phyloP scores from a whole-genome alignment of 306 rosid genomes.

The Lagenaria siceraria region DNA sequence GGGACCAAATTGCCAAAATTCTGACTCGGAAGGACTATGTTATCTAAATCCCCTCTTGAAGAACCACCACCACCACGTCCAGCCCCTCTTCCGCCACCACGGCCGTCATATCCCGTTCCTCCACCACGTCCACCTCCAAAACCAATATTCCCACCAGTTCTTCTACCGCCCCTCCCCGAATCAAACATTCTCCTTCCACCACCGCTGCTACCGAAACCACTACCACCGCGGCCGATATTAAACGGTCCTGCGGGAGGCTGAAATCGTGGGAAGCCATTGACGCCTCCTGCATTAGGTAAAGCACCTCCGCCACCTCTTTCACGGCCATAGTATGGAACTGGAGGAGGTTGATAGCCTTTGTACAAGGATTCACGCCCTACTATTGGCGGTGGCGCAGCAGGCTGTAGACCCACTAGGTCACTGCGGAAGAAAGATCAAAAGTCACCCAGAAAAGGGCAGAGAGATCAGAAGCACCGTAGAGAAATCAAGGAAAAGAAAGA shows the following conservation, averaged over 20 bases:
- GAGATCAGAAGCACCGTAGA: neutral
- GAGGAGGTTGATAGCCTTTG: constrained; percentile 21
- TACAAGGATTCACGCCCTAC: constrained; percentile 22
- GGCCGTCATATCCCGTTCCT: constrained; percentile 18
- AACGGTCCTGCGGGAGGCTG: constrained; percentile 63
- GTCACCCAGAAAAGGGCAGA: neutral
- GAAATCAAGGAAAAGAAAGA: neutral
- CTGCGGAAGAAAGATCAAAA: constrained; percentile 18
- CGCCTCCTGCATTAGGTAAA: constrained; percentile 15
- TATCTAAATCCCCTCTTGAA: constrained; percentile 67
- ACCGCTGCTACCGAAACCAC: constrained; percentile 9
- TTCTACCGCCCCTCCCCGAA: constrained; percentile 23
- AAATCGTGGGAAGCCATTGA: constrained; percentile 34
- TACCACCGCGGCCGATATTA: constrained; percentile 38
- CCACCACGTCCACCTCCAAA: constrained; percentile 26
- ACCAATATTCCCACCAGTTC: constrained; percentile 10
- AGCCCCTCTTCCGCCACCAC: constrained; percentile 47
- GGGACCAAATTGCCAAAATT: constrained; percentile 72
- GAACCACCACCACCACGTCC: constrained; percentile 44
- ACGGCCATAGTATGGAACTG: constrained; percentile 17
- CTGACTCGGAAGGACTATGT: constrained; percentile 58
- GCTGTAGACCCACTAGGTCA: constrained; percentile 44
- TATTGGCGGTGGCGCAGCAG: constrained; percentile 15
- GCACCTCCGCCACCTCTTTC: constrained; percentile 21
- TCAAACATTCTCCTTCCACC: constrained; percentile 28